Evolutionary conservation across 805 yeast species (phyloP), one percentile per base, ranked within the genome.

Genomic region (Barnettozyma vustinii): DNA sequence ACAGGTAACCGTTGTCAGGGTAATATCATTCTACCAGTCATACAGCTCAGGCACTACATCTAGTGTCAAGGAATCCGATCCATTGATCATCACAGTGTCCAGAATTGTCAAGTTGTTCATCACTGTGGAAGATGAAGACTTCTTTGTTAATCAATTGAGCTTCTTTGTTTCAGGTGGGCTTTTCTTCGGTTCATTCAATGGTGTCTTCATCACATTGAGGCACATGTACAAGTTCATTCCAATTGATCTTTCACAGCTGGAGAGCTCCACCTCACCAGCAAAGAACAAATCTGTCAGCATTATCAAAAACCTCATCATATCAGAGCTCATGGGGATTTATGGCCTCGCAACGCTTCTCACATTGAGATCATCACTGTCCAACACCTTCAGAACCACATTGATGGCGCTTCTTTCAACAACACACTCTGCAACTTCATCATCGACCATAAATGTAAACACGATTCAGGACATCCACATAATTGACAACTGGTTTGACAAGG

Each of bases 171-270:
- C 87, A 1, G 79, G 83, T 10, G 72, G 75, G 15, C 68, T 84
- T 46, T 84, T 84, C 56, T 58, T 78, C 1, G 75, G 84, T 50
- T 81, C 88, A 1, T 74, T 84, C 56, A 80, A 84, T 23, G 83
- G 83, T 48, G 90, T 84, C 1, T 62, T 75, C 43, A 66, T 74
- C 37, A 83, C 91, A 0, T 75, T 84, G 50, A 74, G 78, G 39
- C 82, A 83, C 32, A 64, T 83, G 15, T 60, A 69, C 36, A 64
- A 67, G 13, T 57, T 71, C 37, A 45, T 71, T 8, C 75, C 75
- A 3, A 51, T 65, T 9, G 63, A 64, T 39, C 54, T 70, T n/a
- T 66, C 65, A 35, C 49, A 58, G 5, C 46, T 52, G 52, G 53
- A 40, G 46, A 46, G 45, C 19, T 39, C 52, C 6, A 21, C 54